These are phyloP conservation scores for Exobasidium cylindrosporum DNA, from an alignment of 1,284 basidiomycete genomes.

Conservation along the genomic window DNA sequence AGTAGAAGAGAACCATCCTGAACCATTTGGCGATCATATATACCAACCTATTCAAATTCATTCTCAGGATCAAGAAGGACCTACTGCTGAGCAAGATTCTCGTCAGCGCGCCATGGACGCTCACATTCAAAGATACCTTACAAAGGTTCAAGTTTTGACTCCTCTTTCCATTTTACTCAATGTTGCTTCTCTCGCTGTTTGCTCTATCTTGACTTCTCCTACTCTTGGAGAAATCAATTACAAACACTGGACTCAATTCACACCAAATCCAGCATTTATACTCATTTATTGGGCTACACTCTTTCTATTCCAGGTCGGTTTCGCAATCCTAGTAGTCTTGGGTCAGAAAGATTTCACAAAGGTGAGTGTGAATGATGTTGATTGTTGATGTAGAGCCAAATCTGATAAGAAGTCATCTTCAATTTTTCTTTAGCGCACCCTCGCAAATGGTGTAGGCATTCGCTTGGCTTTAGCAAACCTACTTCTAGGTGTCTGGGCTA, in stretches of 20 bases:
- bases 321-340: constrained; percentile 72
- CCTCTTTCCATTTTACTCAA: constrained; percentile 14
- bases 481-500: constrained; percentile 76
- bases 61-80: background rate
- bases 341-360: constrained; percentile 76
- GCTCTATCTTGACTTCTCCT: constrained; percentile 8
- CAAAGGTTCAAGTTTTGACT: constrained; percentile 12
- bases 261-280: constrained; percentile 67
- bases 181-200: constrained; percentile 12
- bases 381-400: too few species aligned
- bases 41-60: constrained; percentile 12
- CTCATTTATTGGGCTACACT: constrained; percentile 65
- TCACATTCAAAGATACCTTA: background rate
- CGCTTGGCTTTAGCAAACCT: constrained; percentile 76
- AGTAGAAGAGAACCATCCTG: background rate
- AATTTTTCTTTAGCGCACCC: constrained; percentile 18
- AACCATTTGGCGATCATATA: constrained; percentile 14
- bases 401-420: background rate
- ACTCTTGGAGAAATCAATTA: constrained; percentile 22
- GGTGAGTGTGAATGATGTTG: constrained; percentile 60
- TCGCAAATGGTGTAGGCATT: constrained; percentile 67
- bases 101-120: background rate
- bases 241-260: constrained; percentile 68
- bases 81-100: background rate
- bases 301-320: constrained; percentile 66